Percentiles rank a stretch among this genome's conserved stretches.
Conservation (phyloP, 192 early-diverging fungal genomes). For the Linnemannia elongata region DNA sequence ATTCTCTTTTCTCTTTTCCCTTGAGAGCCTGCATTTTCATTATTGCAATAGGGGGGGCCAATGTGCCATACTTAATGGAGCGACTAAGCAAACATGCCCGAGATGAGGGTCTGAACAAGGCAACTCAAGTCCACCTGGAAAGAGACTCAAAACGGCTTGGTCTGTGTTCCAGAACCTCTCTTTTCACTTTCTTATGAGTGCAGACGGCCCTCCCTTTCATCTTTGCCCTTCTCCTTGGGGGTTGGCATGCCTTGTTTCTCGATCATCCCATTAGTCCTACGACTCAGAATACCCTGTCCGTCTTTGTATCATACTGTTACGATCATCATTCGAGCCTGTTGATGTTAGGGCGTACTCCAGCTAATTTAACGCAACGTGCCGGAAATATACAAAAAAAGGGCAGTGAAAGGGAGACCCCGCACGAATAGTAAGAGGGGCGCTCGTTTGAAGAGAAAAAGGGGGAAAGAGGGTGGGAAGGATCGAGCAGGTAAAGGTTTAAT, state of each 20-base stretch:
- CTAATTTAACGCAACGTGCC: neutral
- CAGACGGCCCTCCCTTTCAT: too few relatives aligned
- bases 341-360: neutral
- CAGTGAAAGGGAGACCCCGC: neutral
- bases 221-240: too few relatives aligned
- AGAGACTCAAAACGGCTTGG: neutral
- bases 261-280: too few relatives aligned
- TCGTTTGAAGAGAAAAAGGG: neutral
- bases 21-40: neutral
- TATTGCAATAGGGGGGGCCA: neutral
- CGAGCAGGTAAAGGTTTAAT: neutral
- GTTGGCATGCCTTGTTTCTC: too few relatives aligned
- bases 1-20: too few relatives aligned
- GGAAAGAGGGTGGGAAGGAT: too few relatives aligned
- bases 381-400: neutral
- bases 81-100: too few relatives aligned
- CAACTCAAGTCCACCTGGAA: slow-evolving; percentile 6
- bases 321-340: neutral
- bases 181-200: too few relatives aligned
- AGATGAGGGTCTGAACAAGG: neutral
- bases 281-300: too few relatives aligned
- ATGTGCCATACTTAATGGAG: neutral
- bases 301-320: neutral
- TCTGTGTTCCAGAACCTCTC: too few relatives aligned
- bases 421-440: neutral